Conservation (phyloP, 495 filamentous ascomycete genomes). For the Paragyromitra xinjiangensis region DNA sequence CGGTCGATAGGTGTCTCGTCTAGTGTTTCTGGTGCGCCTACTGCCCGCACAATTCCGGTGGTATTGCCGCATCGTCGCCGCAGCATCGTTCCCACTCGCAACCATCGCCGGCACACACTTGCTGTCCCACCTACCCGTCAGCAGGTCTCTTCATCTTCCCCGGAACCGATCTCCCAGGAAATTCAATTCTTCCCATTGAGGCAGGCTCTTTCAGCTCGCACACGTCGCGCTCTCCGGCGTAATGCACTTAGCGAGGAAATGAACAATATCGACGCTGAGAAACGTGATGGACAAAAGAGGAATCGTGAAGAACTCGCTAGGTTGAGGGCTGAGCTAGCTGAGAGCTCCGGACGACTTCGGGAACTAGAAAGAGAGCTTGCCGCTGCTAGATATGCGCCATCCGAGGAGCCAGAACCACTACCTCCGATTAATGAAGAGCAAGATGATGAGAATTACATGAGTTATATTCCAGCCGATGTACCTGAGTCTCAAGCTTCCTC, state of each 20-base stretch:
- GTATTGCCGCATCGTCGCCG: constrained; percentile 42
- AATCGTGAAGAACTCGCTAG: constrained; percentile 57
- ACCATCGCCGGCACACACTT: constrained; percentile 53
- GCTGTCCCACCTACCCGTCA: constrained; percentile 39
- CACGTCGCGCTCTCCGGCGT: constrained; percentile 68
- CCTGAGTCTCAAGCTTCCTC: constrained; percentile 13
- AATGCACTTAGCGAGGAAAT: constrained; percentile 73
- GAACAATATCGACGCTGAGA: constrained; percentile 67
- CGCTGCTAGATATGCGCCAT: constrained; percentile 51
- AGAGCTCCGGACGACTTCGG: constrained; percentile 55
- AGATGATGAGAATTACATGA: constrained; percentile 46
- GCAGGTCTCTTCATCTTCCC: constrained; percentile 28
- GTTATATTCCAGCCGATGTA: constrained; percentile 10
- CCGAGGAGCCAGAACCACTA: constrained; percentile 45
- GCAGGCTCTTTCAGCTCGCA: constrained; percentile 67
- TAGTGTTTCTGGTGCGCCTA: background rate
- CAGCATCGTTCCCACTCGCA: constrained; percentile 1
- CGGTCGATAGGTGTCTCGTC: constrained; percentile 27
- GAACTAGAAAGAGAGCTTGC: constrained; percentile 55
- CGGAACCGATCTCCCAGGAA: constrained; percentile 48
- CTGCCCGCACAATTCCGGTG: background rate
- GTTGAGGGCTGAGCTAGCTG: constrained; percentile 62
- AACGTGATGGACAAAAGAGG: constrained; percentile 61
- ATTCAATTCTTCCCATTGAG: constrained; percentile 70
- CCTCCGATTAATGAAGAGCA: constrained; percentile 46